Base-by-base conservation (phyloP, 2,329 filamentous ascomycete genomes). In the Exophiala lecanii-corni region DNA sequence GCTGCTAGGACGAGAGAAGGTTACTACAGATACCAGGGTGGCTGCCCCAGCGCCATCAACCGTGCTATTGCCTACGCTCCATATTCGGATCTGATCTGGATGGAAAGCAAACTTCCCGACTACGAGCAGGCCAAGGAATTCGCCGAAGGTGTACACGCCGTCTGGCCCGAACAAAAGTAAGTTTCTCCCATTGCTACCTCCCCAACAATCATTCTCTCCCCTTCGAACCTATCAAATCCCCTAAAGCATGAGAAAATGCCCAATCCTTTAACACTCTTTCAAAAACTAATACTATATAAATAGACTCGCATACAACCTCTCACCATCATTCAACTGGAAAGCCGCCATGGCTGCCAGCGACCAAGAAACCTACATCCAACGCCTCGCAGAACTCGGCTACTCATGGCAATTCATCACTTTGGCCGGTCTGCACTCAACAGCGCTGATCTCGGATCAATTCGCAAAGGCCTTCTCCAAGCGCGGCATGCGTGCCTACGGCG, bases 351-450 rank as follows among this genome's bases (percentile, higher is more conserved):
- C 87, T 33, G 81, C 85, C 55, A 75, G 78, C 40, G 91, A 97
- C 65, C 92, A 98, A 71, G 88, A 95, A 72, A 98, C 92, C 15
- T 98, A 97, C 73, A 98, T 98, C 72, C 74, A 82, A 51, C 86
- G 92, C 31, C 84, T 98, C 30, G 89, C 82, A 49, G 61, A 72
- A 51, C 79, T 98, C 36, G 92, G 92, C 51, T 98, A 98, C 79
- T 94, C 88, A 79, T 98, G 92, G 92, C 92, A 98, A 69, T 98
- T 98, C 76, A 98, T 98, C 74, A 98, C 92, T n/a, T 80, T 98
- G 35, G 92, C 91, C 4, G 92, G 92, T 56, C 77, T 98, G 62
- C 92, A 98, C 75, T 94, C 88, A 50, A 96, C 88, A 3, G 92
- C 91, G 26, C 79, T 98, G 40, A 94, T 95, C 70, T 84, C 83